These are phyloP conservation scores for Oryza longistaminata DNA, from an alignment of 176 grass and related monocot genomes.

Conservation along the genomic window DNA sequence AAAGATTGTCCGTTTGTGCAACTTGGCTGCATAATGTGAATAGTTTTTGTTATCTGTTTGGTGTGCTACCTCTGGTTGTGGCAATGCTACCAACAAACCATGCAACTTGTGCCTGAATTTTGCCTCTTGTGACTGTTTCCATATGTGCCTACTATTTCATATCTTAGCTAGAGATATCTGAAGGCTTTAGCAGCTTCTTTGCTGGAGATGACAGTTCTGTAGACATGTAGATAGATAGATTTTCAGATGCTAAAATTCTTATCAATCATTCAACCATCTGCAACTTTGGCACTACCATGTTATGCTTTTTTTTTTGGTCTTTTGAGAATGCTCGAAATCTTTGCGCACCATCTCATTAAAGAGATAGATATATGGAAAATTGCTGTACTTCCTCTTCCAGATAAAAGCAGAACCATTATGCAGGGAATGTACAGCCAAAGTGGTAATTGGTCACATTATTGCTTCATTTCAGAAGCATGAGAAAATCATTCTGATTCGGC, in stretches of 20 bases:
- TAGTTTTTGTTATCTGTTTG: not conserved
- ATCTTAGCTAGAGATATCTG: slow-evolving; percentile 10
- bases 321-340: not conserved
- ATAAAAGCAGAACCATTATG: not conserved
- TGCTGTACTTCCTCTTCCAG: not conserved
- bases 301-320: not conserved
- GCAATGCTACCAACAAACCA: not conserved
- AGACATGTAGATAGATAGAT: not conserved
- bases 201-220: not conserved
- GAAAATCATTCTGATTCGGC: not conserved
- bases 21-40: slow-evolving; percentile 19
- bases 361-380: not conserved
- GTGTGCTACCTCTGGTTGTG: slow-evolving; percentile 9
- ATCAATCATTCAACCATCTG: not conserved
- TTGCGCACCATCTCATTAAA: not conserved
- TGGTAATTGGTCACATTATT: not conserved
- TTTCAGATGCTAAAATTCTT: not conserved
- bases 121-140: not conserved
- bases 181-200: not conserved
- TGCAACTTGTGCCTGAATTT: slow-evolving; percentile 21
- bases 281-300: not conserved
- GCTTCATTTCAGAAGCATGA: not conserved
- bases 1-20: slow-evolving; percentile 16
- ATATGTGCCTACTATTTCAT: not conserved
- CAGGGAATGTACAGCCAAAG: not conserved